phyloP scores from a whole-genome alignment of 768 basidiomycete genomes.

The Trametes sanguinea region DNA sequence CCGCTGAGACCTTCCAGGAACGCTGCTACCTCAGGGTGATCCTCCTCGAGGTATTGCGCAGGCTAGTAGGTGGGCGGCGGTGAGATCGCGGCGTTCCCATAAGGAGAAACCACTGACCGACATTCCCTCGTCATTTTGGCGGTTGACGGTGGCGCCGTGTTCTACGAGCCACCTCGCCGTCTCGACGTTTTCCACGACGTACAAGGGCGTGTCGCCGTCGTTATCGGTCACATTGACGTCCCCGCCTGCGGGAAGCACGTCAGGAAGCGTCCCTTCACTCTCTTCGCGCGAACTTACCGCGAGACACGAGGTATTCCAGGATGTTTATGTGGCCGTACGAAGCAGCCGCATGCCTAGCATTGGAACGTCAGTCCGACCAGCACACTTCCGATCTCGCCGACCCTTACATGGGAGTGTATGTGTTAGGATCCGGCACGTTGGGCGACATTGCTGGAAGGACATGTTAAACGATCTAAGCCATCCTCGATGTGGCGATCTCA shows the following conservation, averaged over 20 bases:
- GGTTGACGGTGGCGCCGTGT: conserved; percentile 67
- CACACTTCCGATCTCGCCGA: not conserved
- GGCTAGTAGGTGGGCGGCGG: conserved; percentile 47
- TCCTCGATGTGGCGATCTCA: conserved; percentile 12
- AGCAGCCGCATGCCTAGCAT: conserved; percentile 85
- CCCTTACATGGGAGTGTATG: conserved; percentile 80
- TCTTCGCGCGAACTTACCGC: conserved; percentile 44
- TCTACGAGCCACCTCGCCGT: conserved; percentile 79
- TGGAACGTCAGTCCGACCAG: no score
- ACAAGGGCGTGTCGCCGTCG: conserved; percentile 91
- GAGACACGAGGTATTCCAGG: conserved; percentile 75
- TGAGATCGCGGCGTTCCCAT: not conserved
- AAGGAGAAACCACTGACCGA: conserved; percentile 56
- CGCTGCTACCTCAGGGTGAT: conserved; percentile 66
- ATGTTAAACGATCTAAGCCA: conserved; percentile 3
- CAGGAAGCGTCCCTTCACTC: not conserved
- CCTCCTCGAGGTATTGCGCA: conserved; percentile 66
- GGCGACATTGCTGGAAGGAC: conserved; percentile 53
- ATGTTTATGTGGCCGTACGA: conserved; percentile 83
- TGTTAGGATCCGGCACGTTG: conserved; percentile 67
- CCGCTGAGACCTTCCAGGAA: conserved; percentile 50
- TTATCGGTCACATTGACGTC: conserved; percentile 83
- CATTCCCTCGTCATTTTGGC: conserved; percentile 69
- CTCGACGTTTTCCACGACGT: conserved; percentile 81
- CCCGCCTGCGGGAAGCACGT: conserved; percentile 53